Base-by-base conservation (phyloP, 2,329 filamentous ascomycete genomes). In the Mycogone perniciosa region DNA sequence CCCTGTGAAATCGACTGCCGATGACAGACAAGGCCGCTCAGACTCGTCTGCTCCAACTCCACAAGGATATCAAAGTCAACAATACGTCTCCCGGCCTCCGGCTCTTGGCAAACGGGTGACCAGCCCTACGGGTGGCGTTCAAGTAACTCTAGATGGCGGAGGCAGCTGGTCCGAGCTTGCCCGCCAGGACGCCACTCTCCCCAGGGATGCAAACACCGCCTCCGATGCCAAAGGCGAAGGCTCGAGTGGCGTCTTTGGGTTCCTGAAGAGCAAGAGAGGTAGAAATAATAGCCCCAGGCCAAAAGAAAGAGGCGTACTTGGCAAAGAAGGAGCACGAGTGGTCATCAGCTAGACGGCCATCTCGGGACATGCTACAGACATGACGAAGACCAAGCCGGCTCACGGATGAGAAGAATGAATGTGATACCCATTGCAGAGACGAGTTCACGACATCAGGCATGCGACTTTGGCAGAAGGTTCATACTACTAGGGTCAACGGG, bases 101-200 rank as follows among this genome's bases (percentile, higher is more conserved):
- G 75, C 79, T 38, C 80, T 80, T 31, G 81, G 80, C 30, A 84
- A 85, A 53, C 80, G 88, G 47, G 86, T 89, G 51, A 84, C 82
- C 51, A 89, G 85, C 58, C 85, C 88, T 61, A 81, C 85, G 4
- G 91, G 91, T 48, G 92, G 92, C 13, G 83, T 96, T 50, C 89
- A 95, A 67, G 88, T 96, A 60, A 91, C 93, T 20, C 79, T 97
- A 35, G 91, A 95, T 60, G 90, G 90, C 62, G 83, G 85, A 11
- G 88, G 89, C 53, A 92, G 87, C 67, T 97, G 91, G 92, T 91
- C 87, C 43, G 88, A 95, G 56, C 79, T 96, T 65, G 89, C 89
- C 44, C 85, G 91, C 53, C 87, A 91, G 61, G 91, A 89, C 61
- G 80, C 85, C 46, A 90, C 85, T 3, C 74, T 92, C 37, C 81